Evolutionary conservation across 1,284 basidiomycete genomes (phyloP), one percentile per base, ranked within the genome.

Genomic region (Cronartium quercuum): DNA sequence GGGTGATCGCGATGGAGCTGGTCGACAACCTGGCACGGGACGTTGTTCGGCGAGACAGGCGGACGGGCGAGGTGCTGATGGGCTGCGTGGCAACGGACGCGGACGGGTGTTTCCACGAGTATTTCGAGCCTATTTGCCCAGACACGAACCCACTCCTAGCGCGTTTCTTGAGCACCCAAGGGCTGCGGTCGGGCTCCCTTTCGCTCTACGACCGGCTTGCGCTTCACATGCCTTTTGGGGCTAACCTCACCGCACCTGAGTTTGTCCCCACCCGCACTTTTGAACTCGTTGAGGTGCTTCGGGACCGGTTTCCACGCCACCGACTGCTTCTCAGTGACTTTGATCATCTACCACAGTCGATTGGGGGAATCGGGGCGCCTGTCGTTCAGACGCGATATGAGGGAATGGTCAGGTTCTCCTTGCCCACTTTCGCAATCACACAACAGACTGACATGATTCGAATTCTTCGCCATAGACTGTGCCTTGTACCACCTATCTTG

Each of bases 11-110:
- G 6, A 67, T 75, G 65, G 71, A 75, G 61, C 51, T 60, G 21
- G 79, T 92, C 90, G 96, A 99, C 83, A 99, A 99, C 82, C 92
- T 99, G 77, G 89, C 94, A 1, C 96, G 98, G 81, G 96, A 99
- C 81, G 87, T 97, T 78, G 86, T 99, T 60, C 89, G 95, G 40
- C 98, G 96, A 80, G 89, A 93, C 78, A 84, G 91, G 44, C 83
- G 85, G 6, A 75, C 92, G 88, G 1, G 85, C 91, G 47, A 81
- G 70, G 92, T 95, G 0, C 88, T 91, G 74, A 94, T 98, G 82
- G 91, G 89, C 13, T 80, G 92, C 24, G 89, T 98, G 13, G 87
- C 89, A 10, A 86, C 97, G 76, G 90, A 95, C 82, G 84, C 85
- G 6, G 84, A 87, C 1, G 93, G 94, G 71, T 93, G 98, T 79